phyloP scores from a whole-genome alignment of 768 basidiomycete species.

The Udeniomyces megalosporus region DNA sequence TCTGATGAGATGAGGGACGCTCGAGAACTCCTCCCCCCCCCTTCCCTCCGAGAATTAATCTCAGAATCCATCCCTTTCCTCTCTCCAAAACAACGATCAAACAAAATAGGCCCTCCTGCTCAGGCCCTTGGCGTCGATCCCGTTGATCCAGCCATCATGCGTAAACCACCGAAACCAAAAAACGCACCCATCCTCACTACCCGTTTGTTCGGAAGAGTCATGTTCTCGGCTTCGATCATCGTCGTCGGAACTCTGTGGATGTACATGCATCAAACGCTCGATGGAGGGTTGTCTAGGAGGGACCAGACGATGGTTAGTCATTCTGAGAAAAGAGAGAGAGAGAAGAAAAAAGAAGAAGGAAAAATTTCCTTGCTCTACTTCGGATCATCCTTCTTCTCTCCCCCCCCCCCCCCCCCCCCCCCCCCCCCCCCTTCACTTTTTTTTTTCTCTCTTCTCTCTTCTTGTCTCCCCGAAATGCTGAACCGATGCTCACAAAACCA shows the following conservation, averaged over 20 bases:
- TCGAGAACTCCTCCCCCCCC: not conserved
- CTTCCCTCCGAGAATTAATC: not conserved
- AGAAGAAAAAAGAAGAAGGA: too few relatives aligned
- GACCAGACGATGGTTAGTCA: conserved; percentile 81
- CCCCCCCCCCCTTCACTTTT: not conserved
- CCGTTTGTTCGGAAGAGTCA: conserved; percentile 55
- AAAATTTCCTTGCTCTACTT: not conserved
- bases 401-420: not conserved
- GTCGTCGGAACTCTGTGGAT: conserved; percentile 75
- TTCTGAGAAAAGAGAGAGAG: not conserved
- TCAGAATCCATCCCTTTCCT: not conserved
- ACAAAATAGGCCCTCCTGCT: conserved; percentile 69
- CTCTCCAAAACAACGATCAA: too few relatives aligned
- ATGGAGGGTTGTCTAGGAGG: conserved; percentile 63
- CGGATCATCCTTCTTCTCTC: not conserved
- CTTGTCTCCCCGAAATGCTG: too few relatives aligned
- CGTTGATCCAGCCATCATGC: conserved; percentile 84
- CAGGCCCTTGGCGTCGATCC: conserved; percentile 95
- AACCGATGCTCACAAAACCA: too few relatives aligned
- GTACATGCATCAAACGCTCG: conserved; percentile 59
- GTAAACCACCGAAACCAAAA: conserved; percentile 78
- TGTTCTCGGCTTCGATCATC: conserved; percentile 88
- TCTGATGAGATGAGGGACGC: not conserved
- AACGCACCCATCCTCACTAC: conserved; percentile 70
- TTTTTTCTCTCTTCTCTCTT: too few relatives aligned